phyloP scores from a whole-genome alignment of 768 basidiomycete genomes.

The Phanerochaete sordida region DNA sequence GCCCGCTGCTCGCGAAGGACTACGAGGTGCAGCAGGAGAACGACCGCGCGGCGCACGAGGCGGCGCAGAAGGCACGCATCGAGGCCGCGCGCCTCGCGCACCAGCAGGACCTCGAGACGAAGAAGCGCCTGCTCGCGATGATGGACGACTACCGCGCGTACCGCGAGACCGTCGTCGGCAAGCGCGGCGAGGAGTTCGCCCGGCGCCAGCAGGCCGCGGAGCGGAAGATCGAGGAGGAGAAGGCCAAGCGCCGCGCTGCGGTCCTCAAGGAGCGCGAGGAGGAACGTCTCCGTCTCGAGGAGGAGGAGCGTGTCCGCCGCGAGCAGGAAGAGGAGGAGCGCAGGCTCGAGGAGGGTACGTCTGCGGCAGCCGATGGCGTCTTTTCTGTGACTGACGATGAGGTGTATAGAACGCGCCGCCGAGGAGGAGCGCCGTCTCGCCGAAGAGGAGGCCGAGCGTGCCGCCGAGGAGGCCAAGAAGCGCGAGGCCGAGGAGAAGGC shows the following conservation, averaged over 20 bases:
- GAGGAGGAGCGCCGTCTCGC: conserved; percentile 47
- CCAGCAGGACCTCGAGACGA: conserved; percentile 65
- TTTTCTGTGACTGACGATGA: too few relatives aligned
- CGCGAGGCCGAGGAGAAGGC: conserved; percentile 60
- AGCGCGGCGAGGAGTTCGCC: conserved; percentile 63
- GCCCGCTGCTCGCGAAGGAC: conserved; percentile 79
- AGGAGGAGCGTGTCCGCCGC: conserved; percentile 32
- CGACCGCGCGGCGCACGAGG: conserved; percentile 69
- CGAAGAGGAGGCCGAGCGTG: conserved; percentile 40
- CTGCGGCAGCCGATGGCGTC: too few relatives aligned
- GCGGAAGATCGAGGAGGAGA: conserved; percentile 80
- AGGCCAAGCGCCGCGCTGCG: conserved; percentile 60
- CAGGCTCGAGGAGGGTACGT: conserved; percentile 50
- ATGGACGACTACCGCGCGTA: conserved; percentile 60
- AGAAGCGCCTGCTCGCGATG: conserved; percentile 73
- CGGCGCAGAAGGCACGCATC: conserved; percentile 51
- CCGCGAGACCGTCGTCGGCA: conserved; percentile 49
- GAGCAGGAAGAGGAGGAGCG: conserved; percentile 40
- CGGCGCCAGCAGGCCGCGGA: conserved; percentile 53
- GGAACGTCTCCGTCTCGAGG: conserved; percentile 41
- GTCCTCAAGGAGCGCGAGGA: conserved; percentile 60
- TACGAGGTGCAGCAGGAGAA: conserved; percentile 81
- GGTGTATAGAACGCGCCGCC: conserved; percentile 34
- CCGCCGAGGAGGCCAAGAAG: conserved; percentile 50
- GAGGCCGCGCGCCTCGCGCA: conserved; percentile 57